A percentile compares a stretch with the other conserved stretches of the same genome.
These are phyloP conservation scores for Chlorella sp. DNA, from an alignment of 139 green algal species.

Conservation along the genomic window DNA sequence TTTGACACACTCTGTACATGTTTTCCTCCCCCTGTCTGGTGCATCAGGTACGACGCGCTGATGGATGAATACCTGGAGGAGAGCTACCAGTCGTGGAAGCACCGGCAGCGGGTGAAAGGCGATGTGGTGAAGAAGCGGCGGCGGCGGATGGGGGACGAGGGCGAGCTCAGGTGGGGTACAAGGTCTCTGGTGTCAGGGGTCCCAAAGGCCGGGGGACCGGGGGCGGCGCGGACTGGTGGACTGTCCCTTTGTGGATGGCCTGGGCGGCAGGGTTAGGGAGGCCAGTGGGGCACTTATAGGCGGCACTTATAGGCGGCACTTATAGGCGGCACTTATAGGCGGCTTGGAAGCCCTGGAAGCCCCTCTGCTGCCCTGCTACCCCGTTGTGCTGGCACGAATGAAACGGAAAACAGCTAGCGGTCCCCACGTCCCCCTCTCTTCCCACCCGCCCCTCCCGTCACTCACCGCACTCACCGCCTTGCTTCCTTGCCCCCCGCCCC, in stretches of 20 bases:
- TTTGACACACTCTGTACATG: too few relatives aligned
- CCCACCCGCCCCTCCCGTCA: not conserved
- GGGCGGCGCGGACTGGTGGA: not conserved
- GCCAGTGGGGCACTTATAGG: too few relatives aligned
- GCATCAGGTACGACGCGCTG: conserved; percentile 72
- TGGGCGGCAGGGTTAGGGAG: not conserved
- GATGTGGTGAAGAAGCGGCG: conserved; percentile 59
- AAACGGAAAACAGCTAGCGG: too few relatives aligned
- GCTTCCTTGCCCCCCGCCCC: not conserved
- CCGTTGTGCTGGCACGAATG: too few relatives aligned
- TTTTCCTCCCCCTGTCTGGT: conserved; percentile 9
- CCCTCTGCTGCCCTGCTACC: too few relatives aligned
- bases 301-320: too few relatives aligned
- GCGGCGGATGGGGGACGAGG: conserved; percentile 68
- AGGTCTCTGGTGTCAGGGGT: not conserved
- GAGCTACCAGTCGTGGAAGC: conserved; percentile 87
- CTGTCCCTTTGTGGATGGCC: not conserved
- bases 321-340: too few relatives aligned
- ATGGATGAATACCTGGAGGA: conserved; percentile 89
- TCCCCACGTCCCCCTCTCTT: too few relatives aligned
- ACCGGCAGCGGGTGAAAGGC: conserved; percentile 64
- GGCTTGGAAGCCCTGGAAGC: too few relatives aligned
- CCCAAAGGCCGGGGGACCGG: too few relatives aligned
- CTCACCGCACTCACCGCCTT: not conserved
- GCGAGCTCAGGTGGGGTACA: conserved; percentile 58